Evolutionary conservation across 345 rosid species (phyloP), one percentile per base, ranked within the genome.

Genomic region (Reutealis trisperma): DNA sequence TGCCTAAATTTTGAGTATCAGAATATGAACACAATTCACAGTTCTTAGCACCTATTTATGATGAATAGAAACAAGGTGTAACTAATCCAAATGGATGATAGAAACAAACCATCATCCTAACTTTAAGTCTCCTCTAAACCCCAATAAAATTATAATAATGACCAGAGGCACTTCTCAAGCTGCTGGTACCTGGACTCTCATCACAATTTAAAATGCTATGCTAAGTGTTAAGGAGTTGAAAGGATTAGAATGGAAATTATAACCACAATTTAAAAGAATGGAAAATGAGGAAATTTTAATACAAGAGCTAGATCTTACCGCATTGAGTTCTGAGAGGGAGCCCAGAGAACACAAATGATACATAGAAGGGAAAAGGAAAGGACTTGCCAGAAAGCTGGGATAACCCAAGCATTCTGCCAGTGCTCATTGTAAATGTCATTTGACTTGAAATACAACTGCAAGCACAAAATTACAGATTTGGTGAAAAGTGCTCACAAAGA

Each of bases 401-500:
- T 89, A 83, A 93, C 86, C 98, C 99, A 96, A 32, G 97, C 97
- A 64, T 87, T 91, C 87, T 91, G 97, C 99, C 99, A 96, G 30
- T 81, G 89, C 82, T 93, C 97, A 41, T 96, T 96, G 83, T 93
- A 93, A 32, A 88, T 85, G 80, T 96, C 99, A 52, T 84, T 91
- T 45, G 96, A 85, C 89, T 96, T 96, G 90, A 92, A 93, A 82
- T 93, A 93, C 70, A 96, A 86, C 99, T 96, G 94, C 90, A 81
- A 77, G 42, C 63, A 80, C 65, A 68, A 54, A 72, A 25, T 68
- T 21, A 25, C 11, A 63, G 45, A 77, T 22, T 49, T 55, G 41
- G 63, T 49, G 25, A 69, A 34, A 57, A 70, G 41, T 2, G 5
- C 7, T 24, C 11, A 47, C 30, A 27, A 0, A 32, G 6, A 16